phyloP scores from a whole-genome alignment of 768 basidiomycete species.

The Serpula lacrymans region DNA sequence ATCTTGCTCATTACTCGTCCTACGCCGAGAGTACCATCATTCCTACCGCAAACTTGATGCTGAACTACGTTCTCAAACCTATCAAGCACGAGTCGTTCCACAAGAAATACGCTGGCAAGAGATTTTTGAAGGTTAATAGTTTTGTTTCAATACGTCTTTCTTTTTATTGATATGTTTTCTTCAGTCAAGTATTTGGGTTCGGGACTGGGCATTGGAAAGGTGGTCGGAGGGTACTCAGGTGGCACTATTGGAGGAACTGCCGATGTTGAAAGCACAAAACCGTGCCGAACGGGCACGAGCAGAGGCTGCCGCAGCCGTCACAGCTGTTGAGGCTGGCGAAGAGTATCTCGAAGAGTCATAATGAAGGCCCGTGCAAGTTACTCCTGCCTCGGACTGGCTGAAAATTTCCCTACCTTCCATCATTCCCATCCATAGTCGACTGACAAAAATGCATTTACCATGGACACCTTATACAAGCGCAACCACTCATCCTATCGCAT shows the following conservation, averaged over 20 bases:
- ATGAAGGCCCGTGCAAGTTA: constrained; percentile 7
- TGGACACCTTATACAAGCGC: constrained; percentile 9
- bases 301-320: constrained; percentile 14
- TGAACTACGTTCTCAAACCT: constrained; percentile 80
- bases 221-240: constrained; percentile 67
- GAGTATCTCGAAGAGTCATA: constrained; percentile 5
- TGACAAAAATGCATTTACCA: constrained; percentile 6
- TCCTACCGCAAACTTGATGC: constrained; percentile 80
- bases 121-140: constrained; percentile 71
- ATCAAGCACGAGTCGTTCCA: constrained; percentile 73
- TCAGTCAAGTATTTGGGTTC: constrained; percentile 79
- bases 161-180: constrained; percentile 3
- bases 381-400: too few species aligned
- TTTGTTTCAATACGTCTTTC: neutral
- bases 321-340: too few species aligned
- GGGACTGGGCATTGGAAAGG: constrained; percentile 78
- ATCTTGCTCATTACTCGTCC: constrained; percentile 82
- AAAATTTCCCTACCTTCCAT: neutral
- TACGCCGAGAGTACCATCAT: constrained; percentile 79
- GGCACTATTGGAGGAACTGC: constrained; percentile 56
- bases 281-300: constrained; percentile 30
- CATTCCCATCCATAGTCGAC: neutral
- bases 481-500: constrained; percentile 5
- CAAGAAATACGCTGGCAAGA: constrained; percentile 87
- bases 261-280: constrained; percentile 55